Base-by-base conservation (phyloP, 768 basidiomycete genomes). In the Cubamyces sp. region DNA sequence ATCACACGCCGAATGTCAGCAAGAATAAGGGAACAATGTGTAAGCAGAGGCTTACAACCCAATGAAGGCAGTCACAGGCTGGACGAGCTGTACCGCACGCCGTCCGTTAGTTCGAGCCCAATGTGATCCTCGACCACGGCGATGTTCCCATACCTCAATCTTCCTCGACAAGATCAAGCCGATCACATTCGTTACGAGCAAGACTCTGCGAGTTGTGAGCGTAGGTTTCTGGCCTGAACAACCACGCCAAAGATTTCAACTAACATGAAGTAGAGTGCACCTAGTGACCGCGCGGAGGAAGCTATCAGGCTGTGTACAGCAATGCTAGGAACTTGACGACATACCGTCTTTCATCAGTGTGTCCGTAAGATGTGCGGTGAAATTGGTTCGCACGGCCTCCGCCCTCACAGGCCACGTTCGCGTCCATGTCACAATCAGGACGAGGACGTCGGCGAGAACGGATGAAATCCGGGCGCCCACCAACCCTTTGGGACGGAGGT, bases 51-150 rank as follows among this genome's bases (percentile, higher is more conserved):
- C 52, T n/a, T 26, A 53, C 52, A 53, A 12, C 8, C 39, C 40
- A 16, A 41, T 53, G 39, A 39, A 53, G 19, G 52, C 41, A 15
- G 52, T 41, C 39, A 53, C 41, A 9, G 52, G 52, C 23, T 53
- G 39, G 52, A 53, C 16, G 39, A 53, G 52, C 52, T 53, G 39
- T 40, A 39, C 11, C 12, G 6, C 21, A 11, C 21, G 6, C 4
- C 0, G 21, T 5, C 6, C 18, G 23, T 8, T 12, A 21, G 45
- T 8, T 46, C 21, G 11, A 6, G 6, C 6, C 9, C 34, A 34
- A 5, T 8, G 6, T 11, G 11, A 11, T n/a, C n/a, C n/a, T n/a
- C n/a, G n/a, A 11, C 1, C 34, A 34, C 34, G n/a, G n/a, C n/a
- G n/a, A n/a, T n/a, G 4, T 34, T 5, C 28, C 14, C 26, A 12